These are phyloP conservation scores for Botrytis galanthina DNA, from an alignment of 2,329 filamentous ascomycete species.

Conservation along the genomic window DNA sequence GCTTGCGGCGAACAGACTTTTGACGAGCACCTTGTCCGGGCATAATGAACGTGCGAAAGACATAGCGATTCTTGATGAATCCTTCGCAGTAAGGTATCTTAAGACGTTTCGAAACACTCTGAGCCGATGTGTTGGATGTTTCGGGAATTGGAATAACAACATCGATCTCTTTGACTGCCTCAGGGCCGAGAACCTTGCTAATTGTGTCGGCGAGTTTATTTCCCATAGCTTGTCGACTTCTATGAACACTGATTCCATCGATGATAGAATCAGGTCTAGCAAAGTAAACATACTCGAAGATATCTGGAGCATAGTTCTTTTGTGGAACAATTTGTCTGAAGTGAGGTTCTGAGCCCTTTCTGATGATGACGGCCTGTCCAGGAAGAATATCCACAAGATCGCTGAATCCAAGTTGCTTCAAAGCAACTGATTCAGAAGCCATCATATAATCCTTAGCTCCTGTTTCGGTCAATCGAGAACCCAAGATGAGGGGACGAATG, in stretches of 20 bases:
- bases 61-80: conserved; percentile 87
- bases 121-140: conserved; percentile 78
- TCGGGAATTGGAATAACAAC: conserved; percentile 81
- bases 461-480: conserved; percentile 63
- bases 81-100: conserved; percentile 76
- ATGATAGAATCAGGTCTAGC: conserved; percentile 78
- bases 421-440: conserved; percentile 82
- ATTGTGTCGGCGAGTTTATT: conserved; percentile 74
- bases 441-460: conserved; percentile 81
- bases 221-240: conserved; percentile 84
- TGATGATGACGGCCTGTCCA: conserved; percentile 81
- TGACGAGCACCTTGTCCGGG: conserved; percentile 76
- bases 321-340: conserved; percentile 72
- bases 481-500: conserved; percentile 79
- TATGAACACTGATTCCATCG: conserved; percentile 84
- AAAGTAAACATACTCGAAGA: conserved; percentile 88
- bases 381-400: conserved; percentile 76
- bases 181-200: conserved; percentile 62
- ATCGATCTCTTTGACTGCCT: conserved; percentile 74
- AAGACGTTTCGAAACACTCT: conserved; percentile 70
- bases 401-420: conserved; percentile 76
- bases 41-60: conserved; percentile 86
- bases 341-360: conserved; percentile 70
- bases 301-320: conserved; percentile 75
- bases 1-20: conserved; percentile 84